Conservation (phyloP, 2,329 filamentous ascomycete species). For the Cladosporium sp. region DNA sequence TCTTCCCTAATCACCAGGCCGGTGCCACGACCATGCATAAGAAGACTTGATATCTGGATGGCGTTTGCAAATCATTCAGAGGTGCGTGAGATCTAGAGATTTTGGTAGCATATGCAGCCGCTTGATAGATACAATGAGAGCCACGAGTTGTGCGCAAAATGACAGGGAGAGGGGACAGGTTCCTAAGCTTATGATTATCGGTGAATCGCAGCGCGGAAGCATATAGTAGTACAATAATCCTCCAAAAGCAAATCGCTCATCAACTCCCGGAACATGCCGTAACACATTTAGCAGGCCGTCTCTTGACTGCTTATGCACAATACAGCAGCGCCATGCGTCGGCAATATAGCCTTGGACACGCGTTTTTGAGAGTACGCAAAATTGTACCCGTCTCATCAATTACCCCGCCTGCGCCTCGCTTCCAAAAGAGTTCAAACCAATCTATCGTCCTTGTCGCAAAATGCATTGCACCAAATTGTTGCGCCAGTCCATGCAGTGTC, state of each 20-base stretch:
- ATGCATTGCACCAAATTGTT: neutral
- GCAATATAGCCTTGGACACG: slow-evolving; percentile 8
- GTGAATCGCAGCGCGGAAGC: neutral
- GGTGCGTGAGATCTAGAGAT: neutral
- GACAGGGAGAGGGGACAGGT: neutral
- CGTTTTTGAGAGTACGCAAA: slow-evolving; percentile 32
- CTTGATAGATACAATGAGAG: neutral
- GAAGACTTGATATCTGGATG: slow-evolving; percentile 26
- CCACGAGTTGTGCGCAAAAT: neutral
- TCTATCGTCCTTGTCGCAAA: slow-evolving; percentile 10
- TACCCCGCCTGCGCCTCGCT: slow-evolving; percentile 18
- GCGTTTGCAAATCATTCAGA: neutral
- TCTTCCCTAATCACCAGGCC: slow-evolving; percentile 80
- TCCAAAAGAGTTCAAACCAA: neutral
- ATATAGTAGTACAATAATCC: neutral
- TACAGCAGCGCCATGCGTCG: neutral
- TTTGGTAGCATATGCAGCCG: neutral
- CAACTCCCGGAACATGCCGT: neutral
- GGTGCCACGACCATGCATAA: slow-evolving; percentile 49
- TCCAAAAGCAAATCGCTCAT: neutral
- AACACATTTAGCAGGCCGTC: neutral
- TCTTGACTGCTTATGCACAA: neutral
- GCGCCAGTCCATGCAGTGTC: slow-evolving; percentile 11
- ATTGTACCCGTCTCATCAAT: slow-evolving; percentile 2
- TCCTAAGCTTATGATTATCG: neutral